Evolutionary conservation across 2,329 filamentous ascomycete species (phyloP), one percentile per base, ranked within the genome.

Genomic region (Aspergillus latus): DNA sequence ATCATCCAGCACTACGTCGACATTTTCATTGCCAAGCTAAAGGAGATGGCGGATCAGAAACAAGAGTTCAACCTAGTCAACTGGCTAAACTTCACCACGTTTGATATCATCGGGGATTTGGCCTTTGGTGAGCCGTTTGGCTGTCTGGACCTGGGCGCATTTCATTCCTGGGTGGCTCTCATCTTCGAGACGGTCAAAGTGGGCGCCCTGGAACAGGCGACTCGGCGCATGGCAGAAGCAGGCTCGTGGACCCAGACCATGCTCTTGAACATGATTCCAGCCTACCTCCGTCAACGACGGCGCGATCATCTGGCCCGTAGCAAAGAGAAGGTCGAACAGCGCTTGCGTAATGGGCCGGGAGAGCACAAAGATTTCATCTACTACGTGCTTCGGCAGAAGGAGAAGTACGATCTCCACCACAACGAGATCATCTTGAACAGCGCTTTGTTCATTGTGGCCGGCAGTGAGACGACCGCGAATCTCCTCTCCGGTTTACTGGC

Each of bases 401-500:
- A 56, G 32, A 15, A 36, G 3, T 45, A 58, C 4, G 52, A 50
- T 4, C 43, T 59, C 6, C 55, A 39, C 26, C 56, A 39, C 10
- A 47, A 44, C 9, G 52, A 60, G 43, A 62, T 62, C 40, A 56
- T 60, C 36, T 46, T 61, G 11, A 62, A 65, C 34, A 60, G 62
- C 9, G 53, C 61, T 16, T 26, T 64, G 4, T 65, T 72, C 36
- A 65, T 82, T 28, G 66, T 78, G 11, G 80, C 78, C 5, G 80
- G 80, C 5, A 78, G 76, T 2, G 80, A 83, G 62, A 83, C 80
- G 4, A 81, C 79, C 0, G 78, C 80, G 0, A 81, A 78, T 0
- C 66, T 78, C 2, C 68, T 82, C n/a, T 72, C 59, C 64, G 77
- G 60, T 62, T 70, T 59, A 11, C 68, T 69, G 7, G 81, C 72